Conservation (phyloP, 2,329 filamentous ascomycete species). For the Hymenoscyphus fraxineus region DNA sequence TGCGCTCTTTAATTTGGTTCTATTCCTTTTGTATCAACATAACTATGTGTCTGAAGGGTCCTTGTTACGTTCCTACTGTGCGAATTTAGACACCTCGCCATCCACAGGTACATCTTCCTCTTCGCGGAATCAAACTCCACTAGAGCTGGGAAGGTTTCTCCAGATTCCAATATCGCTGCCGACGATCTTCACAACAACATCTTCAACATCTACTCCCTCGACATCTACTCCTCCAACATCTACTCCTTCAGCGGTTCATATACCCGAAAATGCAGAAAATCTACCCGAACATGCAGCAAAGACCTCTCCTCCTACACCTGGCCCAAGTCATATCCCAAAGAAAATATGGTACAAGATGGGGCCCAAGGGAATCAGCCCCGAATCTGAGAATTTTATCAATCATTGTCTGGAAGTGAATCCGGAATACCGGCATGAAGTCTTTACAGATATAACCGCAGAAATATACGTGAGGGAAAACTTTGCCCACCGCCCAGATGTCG, state of each 20-base stretch:
- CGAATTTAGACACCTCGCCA: not conserved
- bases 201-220: not conserved
- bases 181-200: not conserved
- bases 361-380: conserved; percentile 33
- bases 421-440: conserved; percentile 25
- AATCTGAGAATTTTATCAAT: conserved; percentile 33
- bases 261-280: not conserved
- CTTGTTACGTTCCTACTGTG: not conserved
- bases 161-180: not conserved
- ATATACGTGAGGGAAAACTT: conserved; percentile 36
- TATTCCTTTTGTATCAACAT: not conserved
- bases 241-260: not conserved
- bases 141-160: not conserved
- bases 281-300: not conserved
- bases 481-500: conserved; percentile 37
- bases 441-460: conserved; percentile 27
- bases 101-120: not conserved
- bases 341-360: conserved; percentile 40
- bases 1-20: not conserved
- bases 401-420: conserved; percentile 33
- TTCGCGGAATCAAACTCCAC: not conserved
- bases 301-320: not conserved
- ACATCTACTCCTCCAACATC: not conserved
- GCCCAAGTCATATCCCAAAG: conserved; percentile 23
- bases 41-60: not conserved